Conservation (phyloP, 2,329 filamentous ascomycete species). For the Tricladium varicosporioides region DNA sequence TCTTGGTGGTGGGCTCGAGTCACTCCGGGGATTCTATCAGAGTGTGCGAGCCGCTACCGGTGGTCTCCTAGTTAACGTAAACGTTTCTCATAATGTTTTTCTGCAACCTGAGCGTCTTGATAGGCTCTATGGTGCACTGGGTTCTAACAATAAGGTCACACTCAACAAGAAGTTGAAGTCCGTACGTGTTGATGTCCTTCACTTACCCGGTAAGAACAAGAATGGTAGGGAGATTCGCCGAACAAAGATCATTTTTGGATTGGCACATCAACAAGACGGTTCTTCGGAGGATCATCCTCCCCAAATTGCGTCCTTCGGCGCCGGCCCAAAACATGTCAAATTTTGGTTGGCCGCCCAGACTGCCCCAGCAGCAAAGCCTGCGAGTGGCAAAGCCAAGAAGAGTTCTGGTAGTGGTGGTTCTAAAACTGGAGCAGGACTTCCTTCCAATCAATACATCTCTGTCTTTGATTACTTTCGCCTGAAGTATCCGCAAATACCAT, state of each 20-base stretch:
- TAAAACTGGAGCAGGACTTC: slow-evolving; percentile 29
- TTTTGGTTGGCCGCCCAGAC: slow-evolving; percentile 49
- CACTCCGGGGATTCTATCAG: slow-evolving; percentile 59
- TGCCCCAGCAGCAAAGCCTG: slow-evolving; percentile 19
- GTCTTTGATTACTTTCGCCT: slow-evolving; percentile 55
- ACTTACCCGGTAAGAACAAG: slow-evolving; percentile 36
- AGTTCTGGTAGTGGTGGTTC: slow-evolving; percentile 23
- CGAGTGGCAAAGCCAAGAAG: slow-evolving; percentile 22
- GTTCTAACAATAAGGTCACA: slow-evolving; percentile 20
- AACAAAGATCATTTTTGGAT: slow-evolving; percentile 44
- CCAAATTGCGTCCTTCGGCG: slow-evolving; percentile 36
- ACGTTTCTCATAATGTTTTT: slow-evolving; percentile 59
- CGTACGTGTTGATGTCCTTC: slow-evolving; percentile 40
- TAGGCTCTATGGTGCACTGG: slow-evolving; percentile 36
- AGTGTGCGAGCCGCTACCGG: slow-evolving; percentile 58
- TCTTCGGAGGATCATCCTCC: slow-evolving; percentile 36
- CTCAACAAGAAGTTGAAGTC: slow-evolving; percentile 35
- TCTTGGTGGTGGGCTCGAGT: slow-evolving; percentile 52
- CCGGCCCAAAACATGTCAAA: slow-evolving; percentile 50
- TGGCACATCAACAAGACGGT: slow-evolving; percentile 43
- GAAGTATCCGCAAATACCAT: slow-evolving; percentile 51
- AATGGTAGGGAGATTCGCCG: slow-evolving; percentile 34
- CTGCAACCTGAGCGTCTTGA: slow-evolving; percentile 47
- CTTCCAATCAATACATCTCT: slow-evolving; percentile 44
- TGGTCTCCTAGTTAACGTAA: slow-evolving; percentile 59